Evolutionary conservation across 768 basidiomycete species (phyloP).

Genomic region (Holtermannia corniformis): DNA sequence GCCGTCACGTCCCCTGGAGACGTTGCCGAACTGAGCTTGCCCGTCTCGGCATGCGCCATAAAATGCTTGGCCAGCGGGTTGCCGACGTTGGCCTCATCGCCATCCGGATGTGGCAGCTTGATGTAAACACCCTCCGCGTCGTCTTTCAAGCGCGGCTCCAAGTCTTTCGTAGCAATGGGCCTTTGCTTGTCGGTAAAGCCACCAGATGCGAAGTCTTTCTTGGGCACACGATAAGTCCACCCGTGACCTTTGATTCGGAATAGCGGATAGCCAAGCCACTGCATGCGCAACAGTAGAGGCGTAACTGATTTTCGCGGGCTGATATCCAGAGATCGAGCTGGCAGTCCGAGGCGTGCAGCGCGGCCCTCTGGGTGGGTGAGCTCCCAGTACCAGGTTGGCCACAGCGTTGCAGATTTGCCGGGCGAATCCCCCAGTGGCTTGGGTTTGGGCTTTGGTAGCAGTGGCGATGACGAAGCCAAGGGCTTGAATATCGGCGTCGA

Average conservation of each 20-base stretch:
- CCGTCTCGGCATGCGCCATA: slow-evolving; percentile 76
- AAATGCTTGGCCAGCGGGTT: slow-evolving; percentile 82
- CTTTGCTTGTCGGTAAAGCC: not conserved
- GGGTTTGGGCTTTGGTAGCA: not conserved
- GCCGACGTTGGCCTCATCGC: slow-evolving; percentile 90
- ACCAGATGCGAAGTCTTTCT: slow-evolving; percentile 2
- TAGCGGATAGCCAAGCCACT: slow-evolving; percentile 79
- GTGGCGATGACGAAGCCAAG: too few species aligned
- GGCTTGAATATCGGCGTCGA: not conserved
- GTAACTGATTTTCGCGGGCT: slow-evolving; percentile 73
- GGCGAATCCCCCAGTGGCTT: slow-evolving; percentile 4
- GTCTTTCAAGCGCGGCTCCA: slow-evolving; percentile 42
- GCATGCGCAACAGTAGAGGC: slow-evolving; percentile 72
- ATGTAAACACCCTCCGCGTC: slow-evolving; percentile 57
- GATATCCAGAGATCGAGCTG: slow-evolving; percentile 62
- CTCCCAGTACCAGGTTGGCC: slow-evolving; percentile 98
- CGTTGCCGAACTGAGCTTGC: slow-evolving; percentile 71
- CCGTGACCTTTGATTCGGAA: slow-evolving; percentile 77
- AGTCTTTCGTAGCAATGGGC: not conserved
- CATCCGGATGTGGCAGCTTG: slow-evolving; percentile 94
- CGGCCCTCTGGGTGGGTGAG: slow-evolving; percentile 45
- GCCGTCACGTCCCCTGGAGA: slow-evolving; percentile 26
- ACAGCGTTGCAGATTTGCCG: slow-evolving; percentile 36
- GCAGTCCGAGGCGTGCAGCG: slow-evolving; percentile 12
- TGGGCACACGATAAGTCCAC: slow-evolving; percentile 77